Conservation (phyloP, 2,329 filamentous ascomycete genomes). For the Dothistroma septosporum region DNA sequence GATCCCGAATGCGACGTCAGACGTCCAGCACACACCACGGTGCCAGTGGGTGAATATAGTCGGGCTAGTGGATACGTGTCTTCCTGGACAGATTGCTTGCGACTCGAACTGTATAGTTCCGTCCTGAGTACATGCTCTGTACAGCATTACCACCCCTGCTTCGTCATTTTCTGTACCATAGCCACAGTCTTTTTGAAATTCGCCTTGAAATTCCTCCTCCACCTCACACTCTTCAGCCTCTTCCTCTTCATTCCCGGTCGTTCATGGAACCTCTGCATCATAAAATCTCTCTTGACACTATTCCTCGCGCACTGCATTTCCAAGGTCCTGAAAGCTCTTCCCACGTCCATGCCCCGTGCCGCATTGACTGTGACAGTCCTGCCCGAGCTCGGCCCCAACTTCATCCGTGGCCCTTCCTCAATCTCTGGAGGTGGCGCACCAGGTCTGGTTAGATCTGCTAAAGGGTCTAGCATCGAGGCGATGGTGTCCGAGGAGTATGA, state of each 20-base stretch:
- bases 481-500: background rate
- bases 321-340: slow-evolving; percentile 45
- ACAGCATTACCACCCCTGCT: slow-evolving; percentile 67
- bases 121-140: no score
- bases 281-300: slow-evolving; percentile 53
- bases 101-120: no score
- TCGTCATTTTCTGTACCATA: slow-evolving; percentile 65
- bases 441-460: background rate
- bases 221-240: slow-evolving; percentile 65
- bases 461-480: background rate
- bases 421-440: slow-evolving; percentile 1
- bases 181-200: slow-evolving; percentile 63
- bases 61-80: no score
- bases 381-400: slow-evolving; percentile 40
- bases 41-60: no score
- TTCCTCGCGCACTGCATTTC: slow-evolving; percentile 51
- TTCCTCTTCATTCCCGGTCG: slow-evolving; percentile 72
- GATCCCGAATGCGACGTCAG: no score
- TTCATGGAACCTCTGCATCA: slow-evolving; percentile 67
- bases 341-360: slow-evolving; percentile 43
- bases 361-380: slow-evolving; percentile 38
- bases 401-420: slow-evolving; percentile 24
- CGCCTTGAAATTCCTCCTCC: slow-evolving; percentile 63
- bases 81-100: no score
- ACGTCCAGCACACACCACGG: no score